Percentiles rank a stretch among this genome's conserved stretches.
Conservation (phyloP, 768 basidiomycete species). For the Neoboletus magnificus region DNA sequence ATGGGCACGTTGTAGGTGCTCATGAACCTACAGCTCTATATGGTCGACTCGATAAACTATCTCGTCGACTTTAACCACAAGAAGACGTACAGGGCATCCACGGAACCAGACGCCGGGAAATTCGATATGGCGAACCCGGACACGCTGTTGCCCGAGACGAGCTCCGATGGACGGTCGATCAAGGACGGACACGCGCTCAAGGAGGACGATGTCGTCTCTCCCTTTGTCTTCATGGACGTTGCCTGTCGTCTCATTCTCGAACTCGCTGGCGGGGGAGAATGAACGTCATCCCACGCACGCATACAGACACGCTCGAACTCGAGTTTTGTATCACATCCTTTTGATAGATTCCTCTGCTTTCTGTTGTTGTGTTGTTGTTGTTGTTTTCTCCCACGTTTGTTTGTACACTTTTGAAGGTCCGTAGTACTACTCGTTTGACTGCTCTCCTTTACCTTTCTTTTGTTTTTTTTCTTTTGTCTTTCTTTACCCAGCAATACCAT, state of each 20-base stretch:
- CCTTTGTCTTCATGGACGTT: slow-evolving; percentile 96
- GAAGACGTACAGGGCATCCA: slow-evolving; percentile 81
- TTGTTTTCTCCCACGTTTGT: slow-evolving; percentile 8
- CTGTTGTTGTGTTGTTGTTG: slow-evolving; percentile 9
- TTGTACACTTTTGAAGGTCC: slow-evolving; percentile 1
- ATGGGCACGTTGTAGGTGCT: slow-evolving; percentile 56
- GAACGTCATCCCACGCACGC: not conserved
- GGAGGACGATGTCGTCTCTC: slow-evolving; percentile 70
- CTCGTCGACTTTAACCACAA: slow-evolving; percentile 98
- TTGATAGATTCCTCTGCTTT: slow-evolving; percentile 13
- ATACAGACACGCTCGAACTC: not conserved
- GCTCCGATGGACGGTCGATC: slow-evolving; percentile 56
- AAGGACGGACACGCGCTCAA: slow-evolving; percentile 42
- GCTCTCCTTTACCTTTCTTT: not conserved
- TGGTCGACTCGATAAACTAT: slow-evolving; percentile 94
- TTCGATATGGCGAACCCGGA: slow-evolving; percentile 57
- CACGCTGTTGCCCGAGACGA: slow-evolving; percentile 39
- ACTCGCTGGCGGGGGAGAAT: slow-evolving; percentile 70
- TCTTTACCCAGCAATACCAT: slow-evolving; percentile 14
- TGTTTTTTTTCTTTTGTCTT: not conserved
- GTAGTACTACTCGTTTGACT: not conserved
- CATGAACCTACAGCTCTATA: slow-evolving; percentile 97
- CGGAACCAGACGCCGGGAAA: slow-evolving; percentile 61
- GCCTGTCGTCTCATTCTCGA: slow-evolving; percentile 92
- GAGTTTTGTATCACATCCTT: slow-evolving; percentile 8